Base-by-base conservation (phyloP, 2,329 filamentous ascomycete genomes). In the Chrysosporium keratinophilum region DNA sequence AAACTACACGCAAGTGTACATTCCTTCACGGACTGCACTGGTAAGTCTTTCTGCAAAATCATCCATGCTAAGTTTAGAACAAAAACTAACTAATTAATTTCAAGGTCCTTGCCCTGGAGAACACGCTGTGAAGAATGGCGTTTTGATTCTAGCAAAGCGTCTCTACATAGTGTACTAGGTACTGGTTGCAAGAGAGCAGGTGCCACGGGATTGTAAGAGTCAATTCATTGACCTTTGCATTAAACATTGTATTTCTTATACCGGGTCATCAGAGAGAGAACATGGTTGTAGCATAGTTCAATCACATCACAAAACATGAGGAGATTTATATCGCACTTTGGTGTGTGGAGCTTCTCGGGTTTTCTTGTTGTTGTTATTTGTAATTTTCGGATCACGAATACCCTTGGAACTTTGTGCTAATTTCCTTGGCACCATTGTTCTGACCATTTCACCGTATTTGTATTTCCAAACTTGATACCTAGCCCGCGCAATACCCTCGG, bases 1-100 rank as follows among this genome's bases (percentile, higher is more conserved):
- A 74, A 97, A 97, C 71, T 96, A 88, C 74, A 81, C 88, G 46
- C 93, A 97, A 67, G 80, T 96, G 51, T 98, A 98, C 67, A 81
- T 95, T 57, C 91, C 91, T 14, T 81, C 81, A 50, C 78, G 91
- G 63, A 89, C 85, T 57, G 91, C 88, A 17, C 74, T 96, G 68
- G 90, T 95, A 69, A 73, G 78, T 74, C 14, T 39, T 35, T 41
- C 43, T 35, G 48, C 54, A 53, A 47, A 59, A 63, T 45, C 28
- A 7, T 28, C 14, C 31, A n/a, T 28, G 9, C 19, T 44, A 14
- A 10, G 1, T 10, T 43, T 37, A 3, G 10, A 15, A 6, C 15
- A 23, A 39, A 12, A 17, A 40, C 39, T 43, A 34, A 46, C 40
- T 48, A 45, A 50, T 6, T 10, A 52, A 33, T n/a, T 28, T 11